Evolutionary conservation across 805 yeast genomes (phyloP).

Genomic region (Wickerhamiella alocasiicola): DNA sequence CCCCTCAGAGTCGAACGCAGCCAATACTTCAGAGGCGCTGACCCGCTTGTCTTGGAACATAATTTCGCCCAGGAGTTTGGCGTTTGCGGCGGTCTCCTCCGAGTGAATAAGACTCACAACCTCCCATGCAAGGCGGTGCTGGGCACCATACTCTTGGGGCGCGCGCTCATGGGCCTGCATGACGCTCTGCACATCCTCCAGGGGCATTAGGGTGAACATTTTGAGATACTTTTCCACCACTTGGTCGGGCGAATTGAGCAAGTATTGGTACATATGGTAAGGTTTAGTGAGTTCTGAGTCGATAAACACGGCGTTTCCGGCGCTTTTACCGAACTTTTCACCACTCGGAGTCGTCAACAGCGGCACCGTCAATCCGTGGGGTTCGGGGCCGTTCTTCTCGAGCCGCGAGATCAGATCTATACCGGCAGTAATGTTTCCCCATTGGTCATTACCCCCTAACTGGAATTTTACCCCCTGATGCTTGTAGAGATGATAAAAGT

Average conservation of each 20-base stretch:
- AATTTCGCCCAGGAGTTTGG: slow-evolving; percentile 53
- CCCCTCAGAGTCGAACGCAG: slow-evolving; percentile 47
- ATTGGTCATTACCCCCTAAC: slow-evolving; percentile 92
- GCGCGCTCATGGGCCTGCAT: slow-evolving; percentile 40
- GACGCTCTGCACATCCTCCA: slow-evolving; percentile 42
- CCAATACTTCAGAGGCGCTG: slow-evolving; percentile 34
- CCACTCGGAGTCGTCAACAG: slow-evolving; percentile 78
- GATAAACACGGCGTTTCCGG: slow-evolving; percentile 91
- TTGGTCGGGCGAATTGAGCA: slow-evolving; percentile 52
- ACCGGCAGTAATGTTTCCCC: slow-evolving; percentile 97
- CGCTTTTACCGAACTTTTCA: slow-evolving; percentile 90
- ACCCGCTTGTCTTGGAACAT: slow-evolving; percentile 47
- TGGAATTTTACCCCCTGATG: slow-evolving; percentile 53
- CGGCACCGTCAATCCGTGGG: slow-evolving; percentile 81
- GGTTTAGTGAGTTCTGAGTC: slow-evolving; percentile 64
- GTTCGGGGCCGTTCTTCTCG: slow-evolving; percentile 19
- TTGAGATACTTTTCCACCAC: slow-evolving; percentile 58
- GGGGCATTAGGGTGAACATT: slow-evolving; percentile 68
- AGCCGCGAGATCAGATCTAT: slow-evolving; percentile 65
- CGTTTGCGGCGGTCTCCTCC: slow-evolving; percentile 53
- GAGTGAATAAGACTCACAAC: slow-evolving; percentile 86
- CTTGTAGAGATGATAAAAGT: slow-evolving; percentile 68
- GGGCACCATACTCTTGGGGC: slow-evolving; percentile 62
- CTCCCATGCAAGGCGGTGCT: slow-evolving; percentile 65
- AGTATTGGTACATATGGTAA: slow-evolving; percentile 73